Evolutionary conservation across 2,329 filamentous ascomycete species (phyloP).

Genomic region (Fusarium nisikadoi): DNA sequence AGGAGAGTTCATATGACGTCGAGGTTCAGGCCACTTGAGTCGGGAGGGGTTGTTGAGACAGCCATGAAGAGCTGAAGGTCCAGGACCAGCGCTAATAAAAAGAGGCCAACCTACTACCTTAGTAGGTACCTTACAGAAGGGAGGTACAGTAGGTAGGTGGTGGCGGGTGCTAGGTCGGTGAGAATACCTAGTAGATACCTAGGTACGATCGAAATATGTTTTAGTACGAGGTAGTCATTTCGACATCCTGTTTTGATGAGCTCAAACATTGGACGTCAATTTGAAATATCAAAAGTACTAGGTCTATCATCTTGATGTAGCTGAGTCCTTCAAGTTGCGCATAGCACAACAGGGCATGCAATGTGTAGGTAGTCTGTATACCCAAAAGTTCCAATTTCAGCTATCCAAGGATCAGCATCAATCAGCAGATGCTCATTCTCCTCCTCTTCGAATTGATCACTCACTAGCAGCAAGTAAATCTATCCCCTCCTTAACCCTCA

Average conservation of each 20-base stretch:
- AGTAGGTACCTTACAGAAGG: not conserved
- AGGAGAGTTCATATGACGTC: slow-evolving; percentile 35
- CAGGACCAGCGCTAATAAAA: not conserved
- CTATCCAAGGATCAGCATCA: slow-evolving; percentile 23
- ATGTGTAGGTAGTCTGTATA: not conserved
- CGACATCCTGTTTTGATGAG: not conserved
- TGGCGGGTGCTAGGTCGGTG: not conserved
- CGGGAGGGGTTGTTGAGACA: slow-evolving; percentile 29
- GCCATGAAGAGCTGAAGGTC: slow-evolving; percentile 17
- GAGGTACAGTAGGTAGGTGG: not conserved
- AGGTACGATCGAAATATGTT: not conserved
- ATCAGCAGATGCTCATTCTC: not conserved
- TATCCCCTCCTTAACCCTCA: not conserved
- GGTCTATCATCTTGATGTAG: not conserved
- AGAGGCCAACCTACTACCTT: not conserved
- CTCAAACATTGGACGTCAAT: not conserved
- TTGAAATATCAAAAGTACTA: not conserved
- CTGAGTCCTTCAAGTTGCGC: not conserved
- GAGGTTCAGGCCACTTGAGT: slow-evolving; percentile 1
- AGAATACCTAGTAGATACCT: not conserved
- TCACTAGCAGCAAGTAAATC: not conserved
- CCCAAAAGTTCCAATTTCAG: slow-evolving; percentile 14
- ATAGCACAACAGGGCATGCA: not conserved
- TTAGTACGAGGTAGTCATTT: not conserved
- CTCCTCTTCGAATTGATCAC: not conserved